Percentiles rank a stretch among this genome's conserved stretches.
Evolutionary conservation across 352 stramenopile genomes (phyloP).

Genomic region (Phytopythium sindhum): DNA sequence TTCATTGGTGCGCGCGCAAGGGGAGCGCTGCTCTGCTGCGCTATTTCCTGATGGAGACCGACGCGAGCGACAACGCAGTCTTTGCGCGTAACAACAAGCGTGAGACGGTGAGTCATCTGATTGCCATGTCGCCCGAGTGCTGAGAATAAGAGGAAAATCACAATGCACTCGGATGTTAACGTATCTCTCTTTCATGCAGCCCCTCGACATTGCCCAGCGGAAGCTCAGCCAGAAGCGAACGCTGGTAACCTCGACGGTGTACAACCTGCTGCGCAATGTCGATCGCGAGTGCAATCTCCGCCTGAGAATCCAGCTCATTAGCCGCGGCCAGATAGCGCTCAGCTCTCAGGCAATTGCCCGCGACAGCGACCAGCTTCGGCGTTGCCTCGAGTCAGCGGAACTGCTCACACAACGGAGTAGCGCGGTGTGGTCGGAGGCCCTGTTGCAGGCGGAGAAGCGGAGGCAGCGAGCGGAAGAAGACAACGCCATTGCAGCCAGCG

Average conservation of each 20-base stretch:
- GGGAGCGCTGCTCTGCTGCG: constrained; percentile 47
- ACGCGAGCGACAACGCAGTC: constrained; percentile 42
- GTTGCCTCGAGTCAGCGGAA: constrained; percentile 23
- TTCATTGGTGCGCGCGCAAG: constrained; percentile 69
- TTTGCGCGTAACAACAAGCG: constrained; percentile 52
- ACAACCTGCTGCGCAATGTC: constrained; percentile 38
- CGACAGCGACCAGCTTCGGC: constrained; percentile 27
- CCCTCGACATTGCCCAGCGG: constrained; percentile 54
- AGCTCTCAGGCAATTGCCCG: constrained; percentile 7
- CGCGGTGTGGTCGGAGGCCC: constrained; percentile 27
- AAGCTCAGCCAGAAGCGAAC: constrained; percentile 22
- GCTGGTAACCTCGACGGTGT: constrained; percentile 27
- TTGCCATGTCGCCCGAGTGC: too few species aligned
- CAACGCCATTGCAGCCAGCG: constrained; percentile 14
- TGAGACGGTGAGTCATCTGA: constrained; percentile 31
- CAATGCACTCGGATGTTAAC: background rate
- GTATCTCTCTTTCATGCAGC: constrained; percentile 18
- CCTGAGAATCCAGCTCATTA: constrained; percentile 55
- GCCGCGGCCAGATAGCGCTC: constrained; percentile 27
- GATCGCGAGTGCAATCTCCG: constrained; percentile 54
- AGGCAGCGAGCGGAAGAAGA: constrained; percentile 35
- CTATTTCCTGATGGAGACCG: constrained; percentile 55
- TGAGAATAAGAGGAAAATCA: background rate
- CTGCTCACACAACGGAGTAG: constrained; percentile 27
- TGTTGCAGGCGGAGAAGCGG: constrained; percentile 31